These are phyloP conservation scores for Globisporangium emineosum DNA, from an alignment of 352 stramenopile genomes.

Conservation along the genomic window DNA sequence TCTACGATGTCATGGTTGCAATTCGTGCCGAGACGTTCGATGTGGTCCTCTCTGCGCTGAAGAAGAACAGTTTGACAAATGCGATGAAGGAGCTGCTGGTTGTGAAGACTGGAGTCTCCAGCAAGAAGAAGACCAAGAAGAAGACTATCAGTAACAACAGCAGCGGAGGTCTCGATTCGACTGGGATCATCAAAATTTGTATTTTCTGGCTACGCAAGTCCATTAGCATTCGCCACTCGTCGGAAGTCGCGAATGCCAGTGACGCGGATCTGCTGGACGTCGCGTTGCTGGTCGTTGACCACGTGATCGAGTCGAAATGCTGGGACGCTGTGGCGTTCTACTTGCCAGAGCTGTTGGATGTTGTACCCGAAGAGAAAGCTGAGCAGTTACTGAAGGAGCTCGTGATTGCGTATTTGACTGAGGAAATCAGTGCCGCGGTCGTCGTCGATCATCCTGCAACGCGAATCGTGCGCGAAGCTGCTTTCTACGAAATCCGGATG, in stretches of 20 bases:
- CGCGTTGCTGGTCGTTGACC: slow-evolving; percentile 50
- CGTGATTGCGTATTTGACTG: slow-evolving; percentile 30
- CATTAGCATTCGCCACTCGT: slow-evolving; percentile 17
- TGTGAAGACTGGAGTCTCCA: slow-evolving; percentile 13
- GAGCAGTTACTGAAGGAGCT: slow-evolving; percentile 33
- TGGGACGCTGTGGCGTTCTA: slow-evolving; percentile 76
- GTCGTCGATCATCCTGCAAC: slow-evolving; percentile 23
- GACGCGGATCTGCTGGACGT: slow-evolving; percentile 24
- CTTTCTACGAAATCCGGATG: slow-evolving; percentile 76
- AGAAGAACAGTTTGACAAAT: slow-evolving; percentile 26
- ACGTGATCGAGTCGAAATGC: slow-evolving; percentile 55
- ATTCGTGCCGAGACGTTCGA: slow-evolving; percentile 45
- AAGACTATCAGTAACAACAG: background rate
- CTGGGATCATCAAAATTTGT: slow-evolving; percentile 77
- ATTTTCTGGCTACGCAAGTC: slow-evolving; percentile 54
- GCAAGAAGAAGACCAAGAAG: slow-evolving; percentile 11
- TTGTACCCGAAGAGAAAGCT: slow-evolving; percentile 24
- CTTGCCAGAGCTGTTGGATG: slow-evolving; percentile 54
- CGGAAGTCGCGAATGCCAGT: slow-evolving; percentile 11
- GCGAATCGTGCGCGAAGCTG: slow-evolving; percentile 63
- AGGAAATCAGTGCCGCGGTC: slow-evolving; percentile 13
- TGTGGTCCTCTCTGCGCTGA: slow-evolving; percentile 39
- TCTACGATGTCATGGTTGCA: slow-evolving; percentile 50
- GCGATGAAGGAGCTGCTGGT: slow-evolving; percentile 43
- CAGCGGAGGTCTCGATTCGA: slow-evolving; percentile 26